Percentiles rank a stretch among this genome's conserved stretches.
Evolutionary conservation across 345 rosid genomes (phyloP).

Genomic region (Lepidium aucheri): DNA sequence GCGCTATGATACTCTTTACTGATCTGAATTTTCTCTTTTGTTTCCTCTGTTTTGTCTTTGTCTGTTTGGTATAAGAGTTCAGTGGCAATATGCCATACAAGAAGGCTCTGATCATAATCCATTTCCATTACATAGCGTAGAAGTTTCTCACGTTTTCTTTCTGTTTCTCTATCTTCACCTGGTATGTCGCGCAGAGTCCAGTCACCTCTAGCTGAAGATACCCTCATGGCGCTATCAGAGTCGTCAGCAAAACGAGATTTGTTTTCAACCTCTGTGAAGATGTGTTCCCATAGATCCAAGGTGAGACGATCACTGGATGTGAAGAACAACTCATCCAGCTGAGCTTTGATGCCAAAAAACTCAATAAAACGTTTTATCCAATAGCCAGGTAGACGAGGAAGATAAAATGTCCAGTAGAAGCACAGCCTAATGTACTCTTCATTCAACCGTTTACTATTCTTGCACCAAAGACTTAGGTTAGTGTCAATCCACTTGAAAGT

Average conservation of each 20-base stretch:
- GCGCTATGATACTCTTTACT: not conserved
- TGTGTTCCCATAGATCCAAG: slow-evolving; percentile 41
- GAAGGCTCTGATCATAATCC: slow-evolving; percentile 38
- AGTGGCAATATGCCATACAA: slow-evolving; percentile 57
- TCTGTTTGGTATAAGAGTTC: slow-evolving; percentile 34
- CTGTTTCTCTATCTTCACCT: not conserved
- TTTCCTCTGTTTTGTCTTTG: not conserved
- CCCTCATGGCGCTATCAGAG: slow-evolving; percentile 36
- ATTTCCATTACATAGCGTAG: slow-evolving; percentile 32
- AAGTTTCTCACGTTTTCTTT: not conserved
- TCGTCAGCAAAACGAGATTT: slow-evolving; percentile 39
- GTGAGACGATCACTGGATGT: slow-evolving; percentile 37
- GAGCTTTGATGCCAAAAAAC: slow-evolving; percentile 26
- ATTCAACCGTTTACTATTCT: not conserved
- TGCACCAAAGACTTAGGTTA: not conserved
- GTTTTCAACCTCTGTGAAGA: slow-evolving; percentile 29
- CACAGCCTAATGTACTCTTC: not conserved
- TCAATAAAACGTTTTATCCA: not conserved
- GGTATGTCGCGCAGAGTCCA: slow-evolving; percentile 34
- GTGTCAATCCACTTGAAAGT: not conserved
- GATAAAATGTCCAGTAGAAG: not conserved
- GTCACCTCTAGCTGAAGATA: slow-evolving; percentile 49
- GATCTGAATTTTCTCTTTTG: too few species aligned
- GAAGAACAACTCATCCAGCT: slow-evolving; percentile 26
- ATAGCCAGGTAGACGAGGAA: not conserved